A percentile compares a stretch with the other conserved stretches of the same genome.
Conservation (phyloP, 805 yeast species). For the Ogataea ramenticola region DNA sequence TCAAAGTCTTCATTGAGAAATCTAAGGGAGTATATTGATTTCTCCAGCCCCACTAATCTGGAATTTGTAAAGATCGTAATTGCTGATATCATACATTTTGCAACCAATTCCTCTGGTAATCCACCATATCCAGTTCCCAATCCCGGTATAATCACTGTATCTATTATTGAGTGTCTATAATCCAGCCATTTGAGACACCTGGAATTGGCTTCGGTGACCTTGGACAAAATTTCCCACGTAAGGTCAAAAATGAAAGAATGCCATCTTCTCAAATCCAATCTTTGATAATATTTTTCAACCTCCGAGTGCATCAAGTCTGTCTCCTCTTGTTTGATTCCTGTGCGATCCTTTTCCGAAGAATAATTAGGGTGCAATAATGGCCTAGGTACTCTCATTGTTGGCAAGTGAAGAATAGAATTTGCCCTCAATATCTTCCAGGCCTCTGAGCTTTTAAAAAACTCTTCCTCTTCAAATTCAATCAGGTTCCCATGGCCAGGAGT, state of each 20-base stretch:
- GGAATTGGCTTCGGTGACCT: constrained; percentile 16
- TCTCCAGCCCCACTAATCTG: constrained; percentile 9
- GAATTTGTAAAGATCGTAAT: constrained; percentile 19
- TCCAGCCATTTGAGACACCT: constrained; percentile 8
- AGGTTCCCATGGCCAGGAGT: constrained; percentile 24
- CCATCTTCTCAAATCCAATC: constrained; percentile 5
- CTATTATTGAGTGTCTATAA: constrained; percentile 12
- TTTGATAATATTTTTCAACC: constrained; percentile 1
- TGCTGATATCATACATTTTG: constrained; percentile 29
- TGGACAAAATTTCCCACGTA: constrained; percentile 28
- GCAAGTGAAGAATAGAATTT: constrained; percentile 27
- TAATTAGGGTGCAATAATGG: constrained; percentile 1
- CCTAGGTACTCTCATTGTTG: constrained; percentile 34
- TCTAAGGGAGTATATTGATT: constrained; percentile 16
- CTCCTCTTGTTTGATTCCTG: too few relatives aligned
- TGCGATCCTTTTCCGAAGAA: too few relatives aligned
- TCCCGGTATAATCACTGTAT: constrained; percentile 28
- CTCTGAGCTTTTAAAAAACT: constrained; percentile 12
- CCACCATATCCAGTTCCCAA: constrained; percentile 34
- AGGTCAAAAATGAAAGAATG: constrained; percentile 27
- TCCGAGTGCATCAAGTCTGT: too few relatives aligned
- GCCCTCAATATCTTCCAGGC: constrained; percentile 25
- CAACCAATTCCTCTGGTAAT: constrained; percentile 24
- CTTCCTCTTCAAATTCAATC: constrained; percentile 18
- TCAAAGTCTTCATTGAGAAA: constrained; percentile 19